Evolutionary conservation across 176 grass and related monocot genomes (phyloP).

Genomic region (Zoysia japonica): DNA sequence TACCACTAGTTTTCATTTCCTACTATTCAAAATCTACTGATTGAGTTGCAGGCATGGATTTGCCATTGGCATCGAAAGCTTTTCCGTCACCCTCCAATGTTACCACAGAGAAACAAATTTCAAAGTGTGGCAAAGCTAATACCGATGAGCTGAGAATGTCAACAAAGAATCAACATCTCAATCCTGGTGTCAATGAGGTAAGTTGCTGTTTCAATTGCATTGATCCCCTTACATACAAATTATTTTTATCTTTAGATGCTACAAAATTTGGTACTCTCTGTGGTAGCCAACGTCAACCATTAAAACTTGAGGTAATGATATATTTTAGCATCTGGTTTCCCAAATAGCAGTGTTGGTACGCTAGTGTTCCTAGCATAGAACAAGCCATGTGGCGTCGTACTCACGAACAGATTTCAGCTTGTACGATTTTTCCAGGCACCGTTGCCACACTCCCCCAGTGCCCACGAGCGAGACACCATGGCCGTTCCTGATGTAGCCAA

Average conservation of each 20-base stretch:
- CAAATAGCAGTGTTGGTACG: neutral
- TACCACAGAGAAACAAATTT: neutral
- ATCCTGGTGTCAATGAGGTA: slow-evolving; percentile 9
- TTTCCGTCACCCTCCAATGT: slow-evolving; percentile 5
- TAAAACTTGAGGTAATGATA: no score
- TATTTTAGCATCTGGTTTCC: neutral
- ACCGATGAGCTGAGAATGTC: neutral
- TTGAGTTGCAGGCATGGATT: slow-evolving; percentile 29
- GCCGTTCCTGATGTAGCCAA: neutral
- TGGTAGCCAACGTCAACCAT: no score
- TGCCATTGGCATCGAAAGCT: slow-evolving; percentile 46
- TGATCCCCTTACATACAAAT: neutral
- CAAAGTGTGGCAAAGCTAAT: neutral
- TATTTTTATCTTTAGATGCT: neutral
- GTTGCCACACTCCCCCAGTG: neutral
- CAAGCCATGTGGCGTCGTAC: neutral
- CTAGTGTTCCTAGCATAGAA: neutral
- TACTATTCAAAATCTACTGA: neutral
- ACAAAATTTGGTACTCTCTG: neutral
- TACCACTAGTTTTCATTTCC: neutral
- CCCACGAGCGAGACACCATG: neutral
- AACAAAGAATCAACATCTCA: neutral
- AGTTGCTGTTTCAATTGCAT: neutral
- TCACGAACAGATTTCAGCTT: neutral
- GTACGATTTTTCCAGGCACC: neutral